phyloP scores from a whole-genome alignment of 1,284 basidiomycete species.

The Tylopilus sp. region DNA sequence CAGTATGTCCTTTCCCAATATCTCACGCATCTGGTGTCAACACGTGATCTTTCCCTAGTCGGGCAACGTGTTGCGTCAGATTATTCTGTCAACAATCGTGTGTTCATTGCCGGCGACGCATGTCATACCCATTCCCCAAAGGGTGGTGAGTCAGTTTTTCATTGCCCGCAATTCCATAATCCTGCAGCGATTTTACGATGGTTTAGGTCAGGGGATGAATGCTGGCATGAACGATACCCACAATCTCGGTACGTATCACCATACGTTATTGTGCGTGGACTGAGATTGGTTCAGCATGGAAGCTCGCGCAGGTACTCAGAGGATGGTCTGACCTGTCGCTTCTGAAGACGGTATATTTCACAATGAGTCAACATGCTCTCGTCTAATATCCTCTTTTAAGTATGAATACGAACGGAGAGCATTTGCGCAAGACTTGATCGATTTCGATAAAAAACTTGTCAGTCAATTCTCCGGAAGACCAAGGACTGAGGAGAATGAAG shows the following conservation, averaged over 20 bases:
- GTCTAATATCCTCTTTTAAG: conserved; percentile 34
- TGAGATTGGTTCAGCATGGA: conserved; percentile 57
- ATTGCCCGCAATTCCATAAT: background rate
- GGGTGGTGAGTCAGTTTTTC: conserved; percentile 42
- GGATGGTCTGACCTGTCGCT: conserved; percentile 67
- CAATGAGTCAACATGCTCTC: background rate
- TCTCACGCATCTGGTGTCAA: background rate
- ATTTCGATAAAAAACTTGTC: conserved; percentile 77
- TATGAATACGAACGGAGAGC: conserved; percentile 72
- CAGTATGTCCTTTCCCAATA: conserved; percentile 40
- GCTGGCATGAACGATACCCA: conserved; percentile 83
- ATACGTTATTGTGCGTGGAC: background rate
- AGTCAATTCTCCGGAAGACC: conserved; percentile 77
- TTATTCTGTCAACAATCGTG: conserved; percentile 63
- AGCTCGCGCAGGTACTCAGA: conserved; percentile 68
- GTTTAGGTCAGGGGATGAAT: conserved; percentile 60
- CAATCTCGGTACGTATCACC: conserved; percentile 54
- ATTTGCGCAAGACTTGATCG: conserved; percentile 79
- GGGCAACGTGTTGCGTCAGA: conserved; percentile 73
- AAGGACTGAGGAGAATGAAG: conserved; percentile 50
- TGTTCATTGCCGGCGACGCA: conserved; percentile 79
- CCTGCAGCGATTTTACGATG: background rate
- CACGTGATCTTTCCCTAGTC: conserved; percentile 36
- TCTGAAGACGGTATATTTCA: conserved; percentile 61
- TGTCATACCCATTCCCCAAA: conserved; percentile 87